Evolutionary conservation across 768 basidiomycete species (phyloP).

Genomic region (Panus rudis): DNA sequence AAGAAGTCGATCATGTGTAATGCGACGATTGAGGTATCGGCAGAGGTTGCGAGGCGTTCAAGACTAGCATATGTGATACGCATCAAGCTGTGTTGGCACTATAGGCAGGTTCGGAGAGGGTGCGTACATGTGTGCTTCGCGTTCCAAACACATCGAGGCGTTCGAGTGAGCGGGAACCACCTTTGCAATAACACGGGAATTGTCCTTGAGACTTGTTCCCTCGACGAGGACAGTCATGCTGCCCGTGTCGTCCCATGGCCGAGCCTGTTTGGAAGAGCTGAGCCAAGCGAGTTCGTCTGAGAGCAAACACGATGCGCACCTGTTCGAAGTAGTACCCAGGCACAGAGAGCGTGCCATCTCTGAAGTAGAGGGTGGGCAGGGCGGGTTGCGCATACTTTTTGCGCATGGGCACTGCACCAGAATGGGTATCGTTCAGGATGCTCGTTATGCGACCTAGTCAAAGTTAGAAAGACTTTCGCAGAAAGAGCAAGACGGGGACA

Average conservation of each 20-base stretch:
- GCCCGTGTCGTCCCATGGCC: slow-evolving; percentile 66
- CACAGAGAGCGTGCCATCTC: slow-evolving; percentile 47
- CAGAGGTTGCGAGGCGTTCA: slow-evolving; percentile 38
- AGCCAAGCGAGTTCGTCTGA: slow-evolving; percentile 5
- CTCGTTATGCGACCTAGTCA: no score
- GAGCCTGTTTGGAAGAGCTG: slow-evolving; percentile 33
- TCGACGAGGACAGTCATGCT: slow-evolving; percentile 64
- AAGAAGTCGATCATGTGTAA: slow-evolving; percentile 59
- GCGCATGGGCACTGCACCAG: slow-evolving; percentile 42
- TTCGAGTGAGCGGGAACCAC: slow-evolving; percentile 68
- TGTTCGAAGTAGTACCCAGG: slow-evolving; percentile 70
- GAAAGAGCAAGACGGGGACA: no score
- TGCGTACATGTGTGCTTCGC: slow-evolving; percentile 67
- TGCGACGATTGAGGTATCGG: slow-evolving; percentile 46
- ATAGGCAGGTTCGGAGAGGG: slow-evolving; percentile 1
- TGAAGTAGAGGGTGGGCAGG: slow-evolving; percentile 53
- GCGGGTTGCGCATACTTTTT: slow-evolving; percentile 51
- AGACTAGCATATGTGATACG: slow-evolving; percentile 33
- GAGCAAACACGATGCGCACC: slow-evolving; percentile 27
- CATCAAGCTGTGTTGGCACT: not conserved
- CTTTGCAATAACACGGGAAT: slow-evolving; percentile 63
- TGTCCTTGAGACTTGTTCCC: slow-evolving; percentile 64
- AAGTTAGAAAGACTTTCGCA: no score
- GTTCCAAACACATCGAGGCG: slow-evolving; percentile 63
- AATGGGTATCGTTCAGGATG: no score